A percentile compares a stretch with the other conserved stretches of the same genome.
phyloP scores from a whole-genome alignment of 1,284 basidiomycete genomes.

The Volvariella surrecta region DNA sequence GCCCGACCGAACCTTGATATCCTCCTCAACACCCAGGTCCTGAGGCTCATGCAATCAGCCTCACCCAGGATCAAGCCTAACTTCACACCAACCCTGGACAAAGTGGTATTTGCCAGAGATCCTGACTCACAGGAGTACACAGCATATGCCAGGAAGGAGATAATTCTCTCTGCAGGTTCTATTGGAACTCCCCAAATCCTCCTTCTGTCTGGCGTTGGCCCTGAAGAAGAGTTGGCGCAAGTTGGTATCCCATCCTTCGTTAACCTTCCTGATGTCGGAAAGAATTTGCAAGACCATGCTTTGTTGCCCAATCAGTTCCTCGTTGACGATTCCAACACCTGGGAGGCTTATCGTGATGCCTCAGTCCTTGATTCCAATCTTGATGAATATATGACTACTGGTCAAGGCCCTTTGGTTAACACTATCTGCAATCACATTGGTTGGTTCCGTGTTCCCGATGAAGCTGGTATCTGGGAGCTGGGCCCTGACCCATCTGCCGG shows the following conservation, averaged over 20 bases:
- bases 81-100: not conserved
- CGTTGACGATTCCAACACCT: slow-evolving; percentile 16
- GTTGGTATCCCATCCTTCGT: slow-evolving; percentile 19
- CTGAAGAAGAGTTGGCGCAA: slow-evolving; percentile 12
- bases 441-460: slow-evolving; percentile 21
- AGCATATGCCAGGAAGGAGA: slow-evolving; percentile 25
- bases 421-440: not conserved
- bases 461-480: slow-evolving; percentile 19
- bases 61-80: slow-evolving; percentile 1
- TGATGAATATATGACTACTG: not conserved
- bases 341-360: slow-evolving; percentile 2
- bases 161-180: slow-evolving; percentile 37
- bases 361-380: not conserved
- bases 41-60: not conserved
- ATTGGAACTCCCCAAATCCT: slow-evolving; percentile 35
- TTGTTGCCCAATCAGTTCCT: slow-evolving; percentile 18
- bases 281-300: slow-evolving; percentile 33
- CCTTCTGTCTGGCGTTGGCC: slow-evolving; percentile 38
- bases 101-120: not conserved
- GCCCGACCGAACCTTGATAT: slow-evolving; percentile 32
- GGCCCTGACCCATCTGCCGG: slow-evolving; percentile 28
- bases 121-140: slow-evolving; percentile 5
- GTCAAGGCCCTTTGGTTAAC: not conserved
- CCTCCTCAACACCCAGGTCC: slow-evolving; percentile 22
- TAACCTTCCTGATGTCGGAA: slow-evolving; percentile 30